Evolutionary conservation across 108 stramenopile genomes (phyloP).

Genomic region (Tribonema minus): DNA sequence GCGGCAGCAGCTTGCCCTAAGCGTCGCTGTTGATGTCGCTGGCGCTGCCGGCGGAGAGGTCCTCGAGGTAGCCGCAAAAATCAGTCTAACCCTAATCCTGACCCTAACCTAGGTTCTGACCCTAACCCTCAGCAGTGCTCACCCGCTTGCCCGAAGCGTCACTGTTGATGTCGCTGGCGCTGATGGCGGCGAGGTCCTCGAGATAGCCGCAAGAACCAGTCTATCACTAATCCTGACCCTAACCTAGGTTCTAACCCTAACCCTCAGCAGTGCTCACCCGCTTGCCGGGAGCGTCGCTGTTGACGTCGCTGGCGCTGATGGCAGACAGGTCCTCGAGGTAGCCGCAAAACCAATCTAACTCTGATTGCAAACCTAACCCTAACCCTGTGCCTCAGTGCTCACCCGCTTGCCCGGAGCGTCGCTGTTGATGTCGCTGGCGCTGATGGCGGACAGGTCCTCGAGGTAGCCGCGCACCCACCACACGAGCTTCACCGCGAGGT

Average conservation of each 20-base stretch:
- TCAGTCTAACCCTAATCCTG: no score
- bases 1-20: slow-evolving; percentile 18
- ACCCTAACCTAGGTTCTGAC: no score
- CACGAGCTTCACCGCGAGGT: slow-evolving; percentile 30
- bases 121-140: no score
- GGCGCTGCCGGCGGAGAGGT: no score
- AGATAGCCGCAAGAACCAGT: not conserved
- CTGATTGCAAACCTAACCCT: not conserved
- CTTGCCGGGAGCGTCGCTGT: no score
- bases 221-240: not conserved
- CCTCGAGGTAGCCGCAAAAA: not conserved
- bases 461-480: slow-evolving; percentile 31
- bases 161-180: no score
- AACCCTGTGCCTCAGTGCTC: no score
- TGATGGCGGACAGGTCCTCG: not conserved
- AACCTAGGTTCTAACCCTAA: no score
- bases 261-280: not conserved
- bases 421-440: not conserved
- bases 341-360: not conserved
- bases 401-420: slow-evolving; percentile 26
- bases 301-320: no score
- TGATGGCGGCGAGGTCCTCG: no score
- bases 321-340: no score
- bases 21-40: no score
- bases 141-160: slow-evolving; percentile 37